A percentile compares a stretch with the other conserved stretches of the same genome.
Evolutionary conservation across 1,139 yeast species (phyloP).

Genomic region (Taphrina flavorubra): DNA sequence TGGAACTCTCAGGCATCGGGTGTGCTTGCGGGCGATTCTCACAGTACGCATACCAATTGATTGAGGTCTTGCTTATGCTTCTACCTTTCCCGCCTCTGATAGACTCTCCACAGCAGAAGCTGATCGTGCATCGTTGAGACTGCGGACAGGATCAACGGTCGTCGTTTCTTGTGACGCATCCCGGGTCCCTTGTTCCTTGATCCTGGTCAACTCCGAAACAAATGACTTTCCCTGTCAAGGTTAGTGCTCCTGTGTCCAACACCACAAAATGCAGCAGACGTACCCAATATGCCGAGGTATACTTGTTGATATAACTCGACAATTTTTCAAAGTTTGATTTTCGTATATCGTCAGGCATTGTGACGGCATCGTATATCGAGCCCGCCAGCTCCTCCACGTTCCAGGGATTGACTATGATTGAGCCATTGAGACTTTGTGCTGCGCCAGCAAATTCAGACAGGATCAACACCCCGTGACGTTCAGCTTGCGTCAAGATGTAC

Average conservation of each 20-base stretch:
- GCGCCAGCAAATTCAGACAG: constrained; percentile 97
- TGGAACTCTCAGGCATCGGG: no score
- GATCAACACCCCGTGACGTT: constrained; percentile 81
- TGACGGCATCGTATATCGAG: constrained; percentile 84
- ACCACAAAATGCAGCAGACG: background rate
- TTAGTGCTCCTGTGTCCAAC: background rate
- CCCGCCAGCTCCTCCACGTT: constrained; percentile 90
- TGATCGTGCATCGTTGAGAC: constrained; percentile 13
- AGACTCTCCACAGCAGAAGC: background rate
- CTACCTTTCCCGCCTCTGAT: no score
- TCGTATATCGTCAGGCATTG: constrained; percentile 80
- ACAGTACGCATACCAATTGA: background rate
- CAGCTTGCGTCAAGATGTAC: constrained; percentile 93
- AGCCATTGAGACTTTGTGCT: constrained; percentile 96
- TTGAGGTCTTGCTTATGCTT: background rate
- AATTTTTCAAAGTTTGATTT: constrained; percentile 77
- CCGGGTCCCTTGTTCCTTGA: constrained; percentile 48
- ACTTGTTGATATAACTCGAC: constrained; percentile 84
- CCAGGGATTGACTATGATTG: constrained; percentile 96
- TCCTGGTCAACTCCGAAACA: constrained; percentile 73
- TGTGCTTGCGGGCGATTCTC: no score
- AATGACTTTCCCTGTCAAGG: constrained; percentile 68
- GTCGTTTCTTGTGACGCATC: background rate
- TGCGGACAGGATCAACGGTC: constrained; percentile 4
- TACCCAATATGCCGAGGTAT: constrained; percentile 93